Base-by-base conservation (phyloP, 2,329 filamentous ascomycete genomes). In the Phaeosphaeria sp. region DNA sequence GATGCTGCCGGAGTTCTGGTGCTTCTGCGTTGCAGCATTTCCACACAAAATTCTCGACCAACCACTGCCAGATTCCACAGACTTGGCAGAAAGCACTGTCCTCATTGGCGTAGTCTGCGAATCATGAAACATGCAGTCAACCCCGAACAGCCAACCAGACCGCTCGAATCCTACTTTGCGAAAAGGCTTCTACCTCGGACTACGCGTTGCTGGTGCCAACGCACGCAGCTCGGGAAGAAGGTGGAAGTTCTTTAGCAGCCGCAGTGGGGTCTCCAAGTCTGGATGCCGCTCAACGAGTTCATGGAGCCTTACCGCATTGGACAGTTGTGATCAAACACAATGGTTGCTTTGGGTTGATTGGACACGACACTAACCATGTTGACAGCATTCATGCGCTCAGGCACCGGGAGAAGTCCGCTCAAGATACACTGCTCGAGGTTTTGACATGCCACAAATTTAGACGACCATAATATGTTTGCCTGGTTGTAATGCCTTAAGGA, bases 121-220 rank as follows among this genome's bases (percentile, higher is more conserved):
- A 54, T 36, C 23, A 36, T 56, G 57, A 60, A 60, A 60, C 57
- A 47, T 36, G 23, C 42, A 23, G 27, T 42, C 25, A 46, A 20
- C 36, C 50, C 36, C 39, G 27, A 23, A 10, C 49, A 52, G 10
- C 58, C 50, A 60, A 56, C 49, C 51, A 55, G 21, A 42, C 15
- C 42, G 3, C 43, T n/a, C 10, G 25, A 27, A 25, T 25, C 25
- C 49, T 5, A 41, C 18, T 55, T 42, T 44, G 17, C 30, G 25
- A 50, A 53, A 55, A 21, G n/a, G n/a, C 21, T 25, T 33, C 48
- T 36, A 33, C 27, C 56, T 44, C 41, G 44, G 48, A 46, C 54
- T 39, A 36, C 20, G 47, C 43, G 48, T 58, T 55, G 58, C 58
- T 58, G 60, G 58, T 58, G 60, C 60, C 60, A 60, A 41, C 55